A percentile compares a stretch with the other conserved stretches of the same genome.
Evolutionary conservation across 768 basidiomycete genomes (phyloP).

Genomic region (Leccinum subtestaceum): DNA sequence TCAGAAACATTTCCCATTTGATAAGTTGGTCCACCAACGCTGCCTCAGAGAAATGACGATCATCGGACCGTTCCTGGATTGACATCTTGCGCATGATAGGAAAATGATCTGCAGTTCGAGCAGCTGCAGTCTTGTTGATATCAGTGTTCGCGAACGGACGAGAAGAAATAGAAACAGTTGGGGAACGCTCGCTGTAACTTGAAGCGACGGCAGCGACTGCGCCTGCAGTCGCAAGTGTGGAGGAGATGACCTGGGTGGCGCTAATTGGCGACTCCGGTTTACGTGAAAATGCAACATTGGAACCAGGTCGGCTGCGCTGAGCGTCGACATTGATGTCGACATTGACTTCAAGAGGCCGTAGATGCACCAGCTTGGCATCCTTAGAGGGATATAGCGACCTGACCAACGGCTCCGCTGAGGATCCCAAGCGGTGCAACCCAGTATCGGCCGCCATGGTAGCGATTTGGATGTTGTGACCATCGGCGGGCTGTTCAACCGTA

Average conservation of each 20-base stretch:
- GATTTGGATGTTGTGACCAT: not conserved
- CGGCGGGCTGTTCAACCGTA: not conserved
- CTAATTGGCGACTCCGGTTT: not conserved
- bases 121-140: not conserved
- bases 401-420: not conserved
- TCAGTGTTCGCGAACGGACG: not conserved
- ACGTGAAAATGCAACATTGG: not conserved
- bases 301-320: not conserved
- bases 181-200: not conserved
- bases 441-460: not conserved
- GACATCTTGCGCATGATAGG: not conserved
- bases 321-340: not conserved
- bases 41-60: not conserved
- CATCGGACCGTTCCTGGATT: not conserved
- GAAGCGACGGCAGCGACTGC: not conserved
- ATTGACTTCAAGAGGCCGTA: not conserved
- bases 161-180: not conserved
- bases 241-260: not conserved
- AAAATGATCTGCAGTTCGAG: not conserved
- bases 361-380: not conserved
- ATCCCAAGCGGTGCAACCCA: not conserved
- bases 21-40: slow-evolving; percentile 7
- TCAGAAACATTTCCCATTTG: not conserved
- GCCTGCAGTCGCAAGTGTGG: not conserved
- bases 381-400: not conserved